Evolutionary conservation across 495 filamentous ascomycete genomes (phyloP), one percentile per base, ranked within the genome.

Genomic region (Aspergillus hancockii): DNA sequence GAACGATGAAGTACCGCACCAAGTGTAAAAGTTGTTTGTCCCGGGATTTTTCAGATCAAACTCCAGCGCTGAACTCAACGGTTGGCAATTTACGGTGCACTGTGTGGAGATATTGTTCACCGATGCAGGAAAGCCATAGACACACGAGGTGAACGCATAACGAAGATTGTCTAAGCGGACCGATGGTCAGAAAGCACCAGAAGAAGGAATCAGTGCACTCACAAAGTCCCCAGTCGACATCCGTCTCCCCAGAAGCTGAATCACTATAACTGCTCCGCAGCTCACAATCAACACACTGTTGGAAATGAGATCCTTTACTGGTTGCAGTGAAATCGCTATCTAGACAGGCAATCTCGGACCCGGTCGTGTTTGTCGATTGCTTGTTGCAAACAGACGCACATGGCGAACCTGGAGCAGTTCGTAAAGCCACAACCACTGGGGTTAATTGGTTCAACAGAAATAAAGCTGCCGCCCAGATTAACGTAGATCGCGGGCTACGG

Each of bases 161-260:
- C 81, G 78, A 52, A 83, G 69, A 49, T 83, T 83, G 58, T 74
- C 81, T 83, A 56, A 13, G 30, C 22, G 5, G 19, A 1, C 16
- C 19, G 3, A n/a, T 23, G 21, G 43, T 47, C 19, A 47, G 43
- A 47, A 10, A 23, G 43, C 19, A 21, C 43, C 19, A 22, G 8
- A 3, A 16, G 21, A n/a, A 23, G 19, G 21, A 47, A 1, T n/a
- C 43, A 23, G 43, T 14, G 16, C 13, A 60, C 83, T 67, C 76
- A 85, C 83, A 88, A 19, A 89, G 71, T 21, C 72, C 85, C 83
- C 83, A 88, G 64, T 80, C 73, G 0, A 85, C 67, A 64, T 89
- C 85, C 5, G 79, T 78, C 66, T 85, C 77, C 14, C 76, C 76
- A 0, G 74, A 76, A 0, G 50, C 43, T 0, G 70, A 61, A 67